These are phyloP conservation scores for Pythium oligandrum DNA, from an alignment of 352 stramenopile species.

Conservation along the genomic window DNA sequence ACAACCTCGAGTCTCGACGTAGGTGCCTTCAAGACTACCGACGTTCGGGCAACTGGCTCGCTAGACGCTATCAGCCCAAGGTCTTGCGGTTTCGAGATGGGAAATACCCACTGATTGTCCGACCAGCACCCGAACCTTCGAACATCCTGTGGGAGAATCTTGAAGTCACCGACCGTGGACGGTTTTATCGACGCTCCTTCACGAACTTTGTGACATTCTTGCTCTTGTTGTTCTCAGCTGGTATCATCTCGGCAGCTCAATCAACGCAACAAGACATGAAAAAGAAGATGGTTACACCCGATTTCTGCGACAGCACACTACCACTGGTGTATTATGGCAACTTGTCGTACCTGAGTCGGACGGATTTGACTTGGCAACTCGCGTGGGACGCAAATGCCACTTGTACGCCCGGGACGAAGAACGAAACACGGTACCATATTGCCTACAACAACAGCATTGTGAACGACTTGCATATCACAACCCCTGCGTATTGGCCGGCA, in stretches of 20 bases:
- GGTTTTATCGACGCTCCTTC: slow-evolving; percentile 57
- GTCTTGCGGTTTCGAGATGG: slow-evolving; percentile 53
- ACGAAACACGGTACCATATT: slow-evolving; percentile 43
- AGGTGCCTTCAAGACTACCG: slow-evolving; percentile 79
- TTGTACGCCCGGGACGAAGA: slow-evolving; percentile 20
- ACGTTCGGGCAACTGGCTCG: slow-evolving; percentile 34
- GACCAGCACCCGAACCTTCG: slow-evolving; percentile 61
- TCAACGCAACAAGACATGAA: slow-evolving; percentile 69
- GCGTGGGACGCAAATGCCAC: slow-evolving; percentile 52
- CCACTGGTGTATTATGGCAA: slow-evolving; percentile 62
- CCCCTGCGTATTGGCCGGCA: slow-evolving; percentile 1
- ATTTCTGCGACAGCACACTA: slow-evolving; percentile 50
- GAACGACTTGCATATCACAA: slow-evolving; percentile 28
- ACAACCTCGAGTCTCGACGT: slow-evolving; percentile 74
- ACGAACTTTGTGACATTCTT: slow-evolving; percentile 73
- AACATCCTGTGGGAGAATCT: slow-evolving; percentile 89
- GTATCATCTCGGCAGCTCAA: slow-evolving; percentile 74
- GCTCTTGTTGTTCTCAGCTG: slow-evolving; percentile 60
- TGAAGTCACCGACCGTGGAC: slow-evolving; percentile 52
- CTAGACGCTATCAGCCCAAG: slow-evolving; percentile 47
- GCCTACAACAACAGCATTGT: slow-evolving; percentile 61
- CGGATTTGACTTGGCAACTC: slow-evolving; percentile 35
- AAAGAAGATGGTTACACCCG: slow-evolving; percentile 48
- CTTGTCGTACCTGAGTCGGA: slow-evolving; percentile 14
- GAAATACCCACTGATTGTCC: slow-evolving; percentile 40